These are phyloP conservation scores for Tillandsia leiboldiana DNA, from an alignment of 176 grass and related monocot genomes.

Conservation along the genomic window DNA sequence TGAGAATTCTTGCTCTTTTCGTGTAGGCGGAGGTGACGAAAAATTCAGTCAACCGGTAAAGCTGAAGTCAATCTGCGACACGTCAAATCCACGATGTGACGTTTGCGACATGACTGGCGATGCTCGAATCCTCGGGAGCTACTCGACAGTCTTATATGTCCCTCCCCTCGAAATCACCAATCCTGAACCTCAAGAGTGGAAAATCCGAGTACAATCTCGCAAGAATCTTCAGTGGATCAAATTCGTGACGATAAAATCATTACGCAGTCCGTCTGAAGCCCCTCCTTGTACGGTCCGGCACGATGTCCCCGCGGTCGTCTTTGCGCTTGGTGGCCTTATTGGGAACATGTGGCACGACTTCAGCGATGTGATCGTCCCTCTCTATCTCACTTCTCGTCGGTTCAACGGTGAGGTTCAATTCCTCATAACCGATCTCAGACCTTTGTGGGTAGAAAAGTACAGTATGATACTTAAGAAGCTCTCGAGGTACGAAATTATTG, in stretches of 20 bases:
- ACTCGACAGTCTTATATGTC: constrained; percentile 39
- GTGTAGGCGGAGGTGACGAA: too few species aligned
- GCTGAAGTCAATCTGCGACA: constrained; percentile 46
- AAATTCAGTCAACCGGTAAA: not conserved
- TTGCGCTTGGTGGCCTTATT: constrained; percentile 11
- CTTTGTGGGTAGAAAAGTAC: too few species aligned
- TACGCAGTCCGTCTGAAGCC: constrained; percentile 19
- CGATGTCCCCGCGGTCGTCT: constrained; percentile 28
- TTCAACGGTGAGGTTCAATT: too few species aligned
- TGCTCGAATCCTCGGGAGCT: constrained; percentile 34
- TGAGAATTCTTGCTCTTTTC: too few species aligned
- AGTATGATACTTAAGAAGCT: too few species aligned
- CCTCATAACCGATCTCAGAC: too few species aligned
- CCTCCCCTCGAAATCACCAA: constrained; percentile 10
- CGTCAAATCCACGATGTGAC: constrained; percentile 42
- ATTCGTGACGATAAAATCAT: constrained; percentile 31
- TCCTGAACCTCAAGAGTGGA: constrained; percentile 38
- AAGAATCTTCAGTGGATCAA: constrained; percentile 19
- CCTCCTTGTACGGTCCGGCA: constrained; percentile 42
- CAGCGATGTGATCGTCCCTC: too few species aligned
- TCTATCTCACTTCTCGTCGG: too few species aligned
- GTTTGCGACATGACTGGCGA: constrained; percentile 48
- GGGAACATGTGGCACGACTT: too few species aligned
- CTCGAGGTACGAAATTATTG: too few species aligned
- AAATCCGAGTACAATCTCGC: constrained; percentile 49